Base-by-base conservation (phyloP, 2,329 filamentous ascomycete genomes). In the Aspergillus nomiae region DNA sequence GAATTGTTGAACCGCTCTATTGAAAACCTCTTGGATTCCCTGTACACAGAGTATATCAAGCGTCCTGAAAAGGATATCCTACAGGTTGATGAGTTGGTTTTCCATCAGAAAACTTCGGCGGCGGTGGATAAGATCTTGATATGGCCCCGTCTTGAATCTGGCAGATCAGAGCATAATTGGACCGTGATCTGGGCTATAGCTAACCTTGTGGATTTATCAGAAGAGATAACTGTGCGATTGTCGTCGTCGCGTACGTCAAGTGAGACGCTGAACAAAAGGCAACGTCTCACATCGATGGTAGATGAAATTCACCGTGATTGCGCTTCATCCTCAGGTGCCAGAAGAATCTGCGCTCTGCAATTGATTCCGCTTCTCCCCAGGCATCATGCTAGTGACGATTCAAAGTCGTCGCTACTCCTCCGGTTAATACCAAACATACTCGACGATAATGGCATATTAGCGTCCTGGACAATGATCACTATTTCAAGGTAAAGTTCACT, bases 381-480 rank as follows among this genome's bases (percentile, higher is more conserved):
- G 36, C 75, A 77, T 56, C 76, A 80, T 28, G 73, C 86, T 1
- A 76, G 81, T 4, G 68, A 78, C 36, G 84, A 88, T 36, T 85
- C 87, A 12, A 78, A 90, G 30, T 76, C 78, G 6, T 81, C 83
- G 0, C 74, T 90, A 4, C 73, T 95, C 3, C 81, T 84, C 10
- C 84, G 85, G 50, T 78, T 96, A 19, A 78, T 83, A 19, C 76
- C 80, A 12, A 83, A 85, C 59, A 86, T 90, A 50, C 83, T 86
- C 11, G 90, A 95, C 71, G 94, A 96, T 70, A 88, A 90, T 67
- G 78, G 80, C 16, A 76, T 78, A 10, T 81, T 89, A 46, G 86
- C 89, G 9, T 92, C 89, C 0, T 99, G 95, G 95, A 90, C 92
- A 21, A 87, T 96, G 81, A 76, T 97, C 58, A 90, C 89, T n/a